phyloP scores from a whole-genome alignment of 192 early-diverging fungal genomes.

The Linnemannia zychae region DNA sequence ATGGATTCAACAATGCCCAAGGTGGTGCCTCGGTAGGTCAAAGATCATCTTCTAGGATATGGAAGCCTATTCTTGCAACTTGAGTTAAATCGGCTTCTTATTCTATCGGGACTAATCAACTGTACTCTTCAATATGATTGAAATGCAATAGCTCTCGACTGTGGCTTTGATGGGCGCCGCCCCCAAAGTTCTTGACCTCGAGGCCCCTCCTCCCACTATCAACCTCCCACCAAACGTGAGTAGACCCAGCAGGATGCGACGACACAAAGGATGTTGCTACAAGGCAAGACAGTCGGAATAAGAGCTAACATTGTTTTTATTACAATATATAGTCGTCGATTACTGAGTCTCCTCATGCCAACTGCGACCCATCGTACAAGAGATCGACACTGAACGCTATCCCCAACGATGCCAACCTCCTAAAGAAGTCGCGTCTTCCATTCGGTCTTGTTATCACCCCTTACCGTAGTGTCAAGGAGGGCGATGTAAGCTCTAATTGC shows the following conservation, averaged over 20 bases:
- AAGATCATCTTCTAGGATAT: not conserved
- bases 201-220: conserved; percentile 57
- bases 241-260: not conserved
- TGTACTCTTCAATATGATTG: not conserved
- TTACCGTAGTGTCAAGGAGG: conserved; percentile 75
- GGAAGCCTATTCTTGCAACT: not conserved
- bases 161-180: conserved; percentile 62
- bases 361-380: conserved; percentile 84
- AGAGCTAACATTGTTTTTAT: not conserved
- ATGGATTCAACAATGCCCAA: conserved; percentile 19
- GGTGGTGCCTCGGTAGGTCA: not conserved
- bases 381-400: conserved; percentile 91
- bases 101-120: not conserved
- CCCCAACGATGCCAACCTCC: conserved; percentile 80
- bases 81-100: not conserved
- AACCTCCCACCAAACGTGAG: conserved; percentile 64
- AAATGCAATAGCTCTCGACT: conserved; percentile 27
- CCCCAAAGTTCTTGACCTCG: conserved; percentile 58
- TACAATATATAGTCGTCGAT: conserved; percentile 51
- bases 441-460: conserved; percentile 91
- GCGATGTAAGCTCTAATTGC: conserved; percentile 66
- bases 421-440: conserved; percentile 90
- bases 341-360: conserved; percentile 66
- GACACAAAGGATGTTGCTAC: not conserved
- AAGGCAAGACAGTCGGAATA: no score